Conservation (phyloP, 371 early-diverging fungal species). For the Coemansia sp. region DNA sequence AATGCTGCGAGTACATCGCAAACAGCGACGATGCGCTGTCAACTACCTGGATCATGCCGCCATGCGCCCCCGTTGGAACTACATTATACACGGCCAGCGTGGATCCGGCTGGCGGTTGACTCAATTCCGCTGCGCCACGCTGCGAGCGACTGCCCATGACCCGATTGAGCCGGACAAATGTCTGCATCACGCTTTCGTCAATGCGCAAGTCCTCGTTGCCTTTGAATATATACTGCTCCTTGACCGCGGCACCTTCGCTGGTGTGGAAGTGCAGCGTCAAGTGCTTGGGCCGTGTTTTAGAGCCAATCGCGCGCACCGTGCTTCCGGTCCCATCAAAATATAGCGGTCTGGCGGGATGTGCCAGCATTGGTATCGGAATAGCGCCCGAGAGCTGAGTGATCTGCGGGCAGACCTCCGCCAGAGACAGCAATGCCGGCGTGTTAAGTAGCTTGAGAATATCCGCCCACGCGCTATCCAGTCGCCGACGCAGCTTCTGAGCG, state of each 20-base stretch:
- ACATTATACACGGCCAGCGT: slow-evolving; percentile 62
- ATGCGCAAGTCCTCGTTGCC: slow-evolving; percentile 50
- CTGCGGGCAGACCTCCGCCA: slow-evolving; percentile 11
- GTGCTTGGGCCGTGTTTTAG: slow-evolving; percentile 41
- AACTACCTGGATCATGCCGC: slow-evolving; percentile 98
- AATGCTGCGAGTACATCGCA: slow-evolving; percentile 57
- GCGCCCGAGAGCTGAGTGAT: slow-evolving; percentile 13
- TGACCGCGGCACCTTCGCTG: background rate
- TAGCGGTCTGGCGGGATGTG: slow-evolving; percentile 21
- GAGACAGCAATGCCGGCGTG: slow-evolving; percentile 8
- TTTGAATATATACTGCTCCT: slow-evolving; percentile 45
- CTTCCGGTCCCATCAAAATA: slow-evolving; percentile 19
- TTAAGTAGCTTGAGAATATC: slow-evolving; percentile 15
- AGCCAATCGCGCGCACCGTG: slow-evolving; percentile 24
- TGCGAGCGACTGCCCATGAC: background rate
- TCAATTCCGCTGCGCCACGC: slow-evolving; percentile 26
- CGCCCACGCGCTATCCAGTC: slow-evolving; percentile 18
- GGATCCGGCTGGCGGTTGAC: slow-evolving; percentile 29
- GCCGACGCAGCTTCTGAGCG: background rate
- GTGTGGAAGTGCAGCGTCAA: slow-evolving; percentile 18
- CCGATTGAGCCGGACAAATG: slow-evolving; percentile 31
- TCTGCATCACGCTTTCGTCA: slow-evolving; percentile 48
- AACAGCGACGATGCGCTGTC: slow-evolving; percentile 72
- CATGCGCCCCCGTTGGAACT: slow-evolving; percentile 83
- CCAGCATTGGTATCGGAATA: slow-evolving; percentile 37